phyloP scores from a whole-genome alignment of 139 green algal species.

The Asterochloris erici region DNA sequence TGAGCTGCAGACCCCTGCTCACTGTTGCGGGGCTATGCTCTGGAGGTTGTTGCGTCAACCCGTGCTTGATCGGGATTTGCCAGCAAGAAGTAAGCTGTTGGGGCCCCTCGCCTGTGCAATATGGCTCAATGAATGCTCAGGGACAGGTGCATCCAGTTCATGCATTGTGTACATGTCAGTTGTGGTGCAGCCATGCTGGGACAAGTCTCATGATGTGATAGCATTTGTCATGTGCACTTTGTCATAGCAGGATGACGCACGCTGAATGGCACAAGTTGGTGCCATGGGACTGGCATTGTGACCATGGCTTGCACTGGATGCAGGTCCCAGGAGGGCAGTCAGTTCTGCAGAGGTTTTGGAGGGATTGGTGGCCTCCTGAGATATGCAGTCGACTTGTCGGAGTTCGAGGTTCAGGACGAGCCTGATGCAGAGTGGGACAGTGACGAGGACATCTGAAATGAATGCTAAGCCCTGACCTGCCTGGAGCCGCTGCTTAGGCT shows the following conservation, averaged over 20 bases:
- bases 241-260: no score
- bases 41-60: neutral
- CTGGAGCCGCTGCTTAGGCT: no score
- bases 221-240: no score
- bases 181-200: no score
- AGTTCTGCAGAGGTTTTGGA: conserved; percentile 98
- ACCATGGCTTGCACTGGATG: conserved; percentile 19
- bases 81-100: neutral
- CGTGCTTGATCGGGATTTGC: neutral
- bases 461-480: no score
- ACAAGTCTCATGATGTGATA: no score
- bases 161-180: no score
- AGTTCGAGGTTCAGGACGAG: conserved; percentile 56
- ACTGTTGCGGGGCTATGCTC: neutral
- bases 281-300: neutral
- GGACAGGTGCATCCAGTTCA: no score
- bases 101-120: neutral
- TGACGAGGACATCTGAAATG: conserved; percentile 38
- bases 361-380: conserved; percentile 92
- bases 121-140: no score
- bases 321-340: conserved; percentile 84
- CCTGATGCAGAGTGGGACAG: conserved; percentile 21
- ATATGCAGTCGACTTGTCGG: conserved; percentile 81
- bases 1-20: neutral
- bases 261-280: no score